A percentile compares a stretch with the other conserved stretches of the same genome.
Evolutionary conservation across 2,329 filamentous ascomycete species (phyloP).

Genomic region (Helminthosporium solani): DNA sequence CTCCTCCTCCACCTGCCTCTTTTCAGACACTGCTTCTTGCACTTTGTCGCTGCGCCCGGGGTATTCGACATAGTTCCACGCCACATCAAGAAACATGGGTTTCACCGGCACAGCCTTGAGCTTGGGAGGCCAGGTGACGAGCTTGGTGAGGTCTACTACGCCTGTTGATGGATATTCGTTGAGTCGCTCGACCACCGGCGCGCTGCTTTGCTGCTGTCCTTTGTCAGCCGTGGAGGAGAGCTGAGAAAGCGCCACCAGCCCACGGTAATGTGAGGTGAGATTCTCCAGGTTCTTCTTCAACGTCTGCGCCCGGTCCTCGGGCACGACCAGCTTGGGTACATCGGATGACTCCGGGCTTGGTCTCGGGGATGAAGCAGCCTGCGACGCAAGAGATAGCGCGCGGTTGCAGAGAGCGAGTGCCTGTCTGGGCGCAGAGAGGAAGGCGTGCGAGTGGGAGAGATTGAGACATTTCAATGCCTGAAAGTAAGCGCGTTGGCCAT

Average conservation of each 20-base stretch:
- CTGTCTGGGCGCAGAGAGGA: slow-evolving; percentile 71
- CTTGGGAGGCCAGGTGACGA: slow-evolving; percentile 85
- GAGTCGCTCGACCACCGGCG: slow-evolving; percentile 72
- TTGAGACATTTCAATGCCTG: slow-evolving; percentile 84
- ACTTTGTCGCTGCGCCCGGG: slow-evolving; percentile 58
- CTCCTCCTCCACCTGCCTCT: slow-evolving; percentile 32
- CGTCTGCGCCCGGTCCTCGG: slow-evolving; percentile 56
- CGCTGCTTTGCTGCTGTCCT: slow-evolving; percentile 46
- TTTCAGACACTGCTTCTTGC: slow-evolving; percentile 31
- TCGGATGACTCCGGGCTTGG: slow-evolving; percentile 36
- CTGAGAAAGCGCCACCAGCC: slow-evolving; percentile 78
- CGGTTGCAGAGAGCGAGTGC: slow-evolving; percentile 82
- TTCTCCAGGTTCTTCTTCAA: slow-evolving; percentile 65
- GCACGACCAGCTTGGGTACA: slow-evolving; percentile 69
- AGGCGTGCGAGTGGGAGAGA: slow-evolving; percentile 78
- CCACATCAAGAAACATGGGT: slow-evolving; percentile 92
- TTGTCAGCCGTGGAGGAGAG: slow-evolving; percentile 54
- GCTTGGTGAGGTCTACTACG: slow-evolving; percentile 68
- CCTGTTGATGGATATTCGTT: slow-evolving; percentile 70
- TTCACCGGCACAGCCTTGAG: slow-evolving; percentile 85
- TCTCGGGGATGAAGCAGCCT: slow-evolving; percentile 47
- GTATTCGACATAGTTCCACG: slow-evolving; percentile 97
- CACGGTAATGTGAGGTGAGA: slow-evolving; percentile 77
- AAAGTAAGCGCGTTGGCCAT: slow-evolving; percentile 79
- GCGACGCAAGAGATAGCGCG: slow-evolving; percentile 62